Evolutionary conservation across 2,329 filamentous ascomycete species (phyloP), one percentile per base, ranked within the genome.

Genomic region (Lojkania enalia): DNA sequence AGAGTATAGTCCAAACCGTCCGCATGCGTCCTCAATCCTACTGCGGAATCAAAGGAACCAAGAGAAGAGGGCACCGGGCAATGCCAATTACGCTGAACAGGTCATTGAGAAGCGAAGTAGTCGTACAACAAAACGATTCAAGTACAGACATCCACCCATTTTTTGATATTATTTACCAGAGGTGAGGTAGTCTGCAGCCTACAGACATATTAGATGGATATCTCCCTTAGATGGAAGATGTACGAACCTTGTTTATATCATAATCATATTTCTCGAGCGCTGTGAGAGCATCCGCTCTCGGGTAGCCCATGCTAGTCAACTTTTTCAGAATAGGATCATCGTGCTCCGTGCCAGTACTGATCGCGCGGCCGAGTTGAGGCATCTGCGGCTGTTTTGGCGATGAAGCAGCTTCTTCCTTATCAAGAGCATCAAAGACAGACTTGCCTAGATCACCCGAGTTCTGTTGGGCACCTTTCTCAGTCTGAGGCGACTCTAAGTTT

Each of bases 221-320:
- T 3, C 11, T 20, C 29, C 21, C 18, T 12, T 5, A 11, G 15
- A 20, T 29, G 16, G 29, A 13, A 12, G 3, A 13, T 38, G 20
- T 51, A 48, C 58, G 50, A 74, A 96, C 92, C 82, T 88, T 90
- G 72, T 96, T 90, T 66, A 96, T 80, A 69, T 96, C 94, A 72
- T 97, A 96, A 73, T 97, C 90, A 67, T 88, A 96, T 70, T 92
- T 91, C 76, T 97, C 92, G 65, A 97, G 74, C 18, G 94, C 92
- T 38, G 78, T 77, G 25, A 96, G 74, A 13, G 90, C 87, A 39
- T 88, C 84, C 5, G 77, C 74, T 20, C 92, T 79, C 3, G 83
- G 73, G 66, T 95, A 97, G 0, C 92, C 92, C 90, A 97, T 96
- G 7, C 82, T 80, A 1, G 89, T 95, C 63, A 97, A 70, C 57